phyloP scores from a whole-genome alignment of 2,329 filamentous ascomycete species.

The Lizonia empirigonia region DNA sequence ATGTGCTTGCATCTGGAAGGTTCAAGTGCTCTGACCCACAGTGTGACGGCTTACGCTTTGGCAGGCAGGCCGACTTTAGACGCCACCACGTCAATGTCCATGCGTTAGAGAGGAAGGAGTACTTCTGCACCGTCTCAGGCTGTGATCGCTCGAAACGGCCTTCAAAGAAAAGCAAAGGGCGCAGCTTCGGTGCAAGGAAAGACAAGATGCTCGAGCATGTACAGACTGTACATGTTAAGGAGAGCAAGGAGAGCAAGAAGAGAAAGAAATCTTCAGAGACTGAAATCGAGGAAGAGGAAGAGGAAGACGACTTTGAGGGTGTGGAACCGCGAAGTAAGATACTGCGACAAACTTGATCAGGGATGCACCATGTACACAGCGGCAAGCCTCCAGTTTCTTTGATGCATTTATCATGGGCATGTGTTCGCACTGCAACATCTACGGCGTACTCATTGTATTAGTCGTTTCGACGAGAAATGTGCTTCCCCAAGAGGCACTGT shows the following conservation, averaged over 20 bases:
- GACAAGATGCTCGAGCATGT: slow-evolving; percentile 43
- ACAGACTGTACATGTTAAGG: slow-evolving; percentile 28
- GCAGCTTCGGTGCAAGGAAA: slow-evolving; percentile 36
- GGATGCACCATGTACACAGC: not conserved
- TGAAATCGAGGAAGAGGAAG: not conserved
- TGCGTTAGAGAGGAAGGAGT: slow-evolving; percentile 17
- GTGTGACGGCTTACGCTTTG: slow-evolving; percentile 31
- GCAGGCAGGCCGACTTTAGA: slow-evolving; percentile 40
- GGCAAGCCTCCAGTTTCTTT: not conserved
- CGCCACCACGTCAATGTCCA: slow-evolving; percentile 36
- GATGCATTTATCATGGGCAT: not conserved
- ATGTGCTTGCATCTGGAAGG: slow-evolving; percentile 30
- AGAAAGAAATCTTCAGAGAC: not conserved
- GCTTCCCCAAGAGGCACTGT: no score
- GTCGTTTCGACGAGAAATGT: no score
- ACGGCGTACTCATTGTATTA: not conserved
- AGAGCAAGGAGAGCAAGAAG: slow-evolving; percentile 10
- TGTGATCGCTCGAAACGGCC: slow-evolving; percentile 28
- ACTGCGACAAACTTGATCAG: not conserved
- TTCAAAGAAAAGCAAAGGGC: slow-evolving; percentile 24
- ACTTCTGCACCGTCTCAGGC: slow-evolving; percentile 29
- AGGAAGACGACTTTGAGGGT: not conserved
- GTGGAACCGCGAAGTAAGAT: not conserved
- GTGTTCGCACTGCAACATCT: not conserved
- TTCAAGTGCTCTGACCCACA: slow-evolving; percentile 31